These are phyloP conservation scores for Saprolegnia diclina DNA, from an alignment of 352 stramenopile genomes.

Conservation along the genomic window DNA sequence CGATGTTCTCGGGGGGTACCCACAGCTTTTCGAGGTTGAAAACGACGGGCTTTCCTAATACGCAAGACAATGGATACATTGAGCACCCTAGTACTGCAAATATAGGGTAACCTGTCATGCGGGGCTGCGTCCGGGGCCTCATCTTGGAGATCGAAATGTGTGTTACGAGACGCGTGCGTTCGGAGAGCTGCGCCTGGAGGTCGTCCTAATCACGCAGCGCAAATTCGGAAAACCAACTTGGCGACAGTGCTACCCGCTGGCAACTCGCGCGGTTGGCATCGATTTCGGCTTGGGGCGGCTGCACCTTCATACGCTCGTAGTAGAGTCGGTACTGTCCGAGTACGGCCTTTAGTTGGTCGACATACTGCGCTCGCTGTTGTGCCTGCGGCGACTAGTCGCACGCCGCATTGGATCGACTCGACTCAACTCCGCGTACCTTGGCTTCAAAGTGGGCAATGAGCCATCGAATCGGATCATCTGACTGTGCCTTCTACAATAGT, in stretches of 20 bases:
- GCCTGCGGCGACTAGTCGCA: neutral
- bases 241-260: neutral
- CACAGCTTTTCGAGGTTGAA: constrained; percentile 63
- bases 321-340: constrained; percentile 17
- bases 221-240: neutral
- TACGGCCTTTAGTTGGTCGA: constrained; percentile 3
- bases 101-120: constrained; percentile 6
- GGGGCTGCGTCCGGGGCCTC: neutral
- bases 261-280: neutral
- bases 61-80: neutral
- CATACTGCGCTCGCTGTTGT: neutral
- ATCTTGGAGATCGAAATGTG: constrained; percentile 16
- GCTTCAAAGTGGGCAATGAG: constrained; percentile 16
- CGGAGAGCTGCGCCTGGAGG: constrained; percentile 9
- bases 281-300: neutral
- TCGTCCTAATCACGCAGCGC: neutral
- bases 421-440: constrained; percentile 11
- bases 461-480: constrained; percentile 11
- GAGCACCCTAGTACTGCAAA: no score
- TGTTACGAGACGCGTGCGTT: constrained; percentile 11
- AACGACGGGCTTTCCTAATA: constrained; percentile 41
- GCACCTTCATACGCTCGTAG: constrained; percentile 4
- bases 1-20: constrained; percentile 41
- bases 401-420: neutral
- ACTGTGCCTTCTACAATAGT: neutral